Percentiles rank a stretch among this genome's conserved stretches.
Evolutionary conservation across 805 yeast genomes (phyloP).

Genomic region (Debaryomyces maramus): DNA sequence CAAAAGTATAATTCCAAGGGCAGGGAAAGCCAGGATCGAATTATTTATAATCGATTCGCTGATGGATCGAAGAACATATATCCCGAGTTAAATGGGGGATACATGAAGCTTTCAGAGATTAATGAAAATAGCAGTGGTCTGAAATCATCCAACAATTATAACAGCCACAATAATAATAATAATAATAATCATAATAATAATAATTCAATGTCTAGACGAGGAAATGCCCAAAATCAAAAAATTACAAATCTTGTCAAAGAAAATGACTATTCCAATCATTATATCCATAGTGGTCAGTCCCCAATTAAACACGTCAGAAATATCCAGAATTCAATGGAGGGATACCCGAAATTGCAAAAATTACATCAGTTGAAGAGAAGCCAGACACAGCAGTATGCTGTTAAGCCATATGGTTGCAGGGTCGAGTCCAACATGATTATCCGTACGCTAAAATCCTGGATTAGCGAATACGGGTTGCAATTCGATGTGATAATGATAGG

Average conservation of each 20-base stretch:
- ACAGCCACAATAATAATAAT: not conserved
- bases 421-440: constrained; percentile 54
- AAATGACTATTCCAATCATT: constrained; percentile 74
- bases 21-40: not conserved
- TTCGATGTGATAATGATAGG: constrained; percentile 95
- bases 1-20: not conserved
- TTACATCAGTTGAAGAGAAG: constrained; percentile 63
- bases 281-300: constrained; percentile 57
- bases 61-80: constrained; percentile 2
- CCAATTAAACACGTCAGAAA: constrained; percentile 72
- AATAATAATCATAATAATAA: not conserved
- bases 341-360: constrained; percentile 80
- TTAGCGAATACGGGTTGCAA: constrained; percentile 51
- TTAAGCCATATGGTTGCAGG: constrained; percentile 66
- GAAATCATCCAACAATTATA: not conserved
- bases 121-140: not conserved
- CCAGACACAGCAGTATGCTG: constrained; percentile 54
- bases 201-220: not conserved
- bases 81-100: not conserved
- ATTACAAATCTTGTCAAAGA: constrained; percentile 27
- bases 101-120: not conserved
- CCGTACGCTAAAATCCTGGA: constrained; percentile 62
- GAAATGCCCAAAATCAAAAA: not conserved
- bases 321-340: constrained; percentile 64
- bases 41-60: constrained; percentile 3